Percentiles rank a stretch among this genome's conserved stretches.
Conservation (phyloP, 257 asterid genomes). For the Penstemon eatonii region DNA sequence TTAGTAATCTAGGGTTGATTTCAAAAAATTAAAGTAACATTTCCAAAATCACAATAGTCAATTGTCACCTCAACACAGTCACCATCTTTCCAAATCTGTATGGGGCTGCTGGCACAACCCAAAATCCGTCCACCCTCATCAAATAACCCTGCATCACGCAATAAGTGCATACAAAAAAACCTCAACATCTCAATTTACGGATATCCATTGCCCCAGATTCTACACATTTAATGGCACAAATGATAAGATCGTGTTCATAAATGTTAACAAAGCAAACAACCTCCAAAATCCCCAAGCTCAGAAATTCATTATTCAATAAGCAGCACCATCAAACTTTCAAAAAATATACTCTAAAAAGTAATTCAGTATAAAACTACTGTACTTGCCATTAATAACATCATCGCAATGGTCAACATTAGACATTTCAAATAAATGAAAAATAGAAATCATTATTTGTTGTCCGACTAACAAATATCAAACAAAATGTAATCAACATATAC, state of each 20-base stretch:
- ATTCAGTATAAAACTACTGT: background rate
- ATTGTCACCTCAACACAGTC: conserved; percentile 80
- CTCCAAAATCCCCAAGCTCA: no score
- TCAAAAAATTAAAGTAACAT: background rate
- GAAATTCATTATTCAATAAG: no score
- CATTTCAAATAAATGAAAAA: background rate
- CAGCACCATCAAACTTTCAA: background rate
- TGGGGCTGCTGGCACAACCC: conserved; percentile 83
- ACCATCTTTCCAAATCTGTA: conserved; percentile 97
- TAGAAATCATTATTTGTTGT: background rate
- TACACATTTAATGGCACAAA: no score
- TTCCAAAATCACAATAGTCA: conserved; percentile 6
- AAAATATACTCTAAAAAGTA: no score
- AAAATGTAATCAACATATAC: background rate
- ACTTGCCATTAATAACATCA: conserved; percentile 15
- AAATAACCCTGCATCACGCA: conserved; percentile 66
- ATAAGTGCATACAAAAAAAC: conserved; percentile 6
- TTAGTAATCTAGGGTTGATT: background rate
- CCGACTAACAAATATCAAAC: background rate
- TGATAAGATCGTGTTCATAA: no score
- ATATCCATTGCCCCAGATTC: conserved; percentile 16
- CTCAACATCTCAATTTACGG: conserved; percentile 6
- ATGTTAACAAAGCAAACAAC: no score
- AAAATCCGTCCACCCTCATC: conserved; percentile 67
- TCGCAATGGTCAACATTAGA: conserved; percentile 11